Evolutionary conservation across 345 rosid genomes (phyloP), one percentile per base, ranked within the genome.

Genomic region (Raphanus sativus): DNA sequence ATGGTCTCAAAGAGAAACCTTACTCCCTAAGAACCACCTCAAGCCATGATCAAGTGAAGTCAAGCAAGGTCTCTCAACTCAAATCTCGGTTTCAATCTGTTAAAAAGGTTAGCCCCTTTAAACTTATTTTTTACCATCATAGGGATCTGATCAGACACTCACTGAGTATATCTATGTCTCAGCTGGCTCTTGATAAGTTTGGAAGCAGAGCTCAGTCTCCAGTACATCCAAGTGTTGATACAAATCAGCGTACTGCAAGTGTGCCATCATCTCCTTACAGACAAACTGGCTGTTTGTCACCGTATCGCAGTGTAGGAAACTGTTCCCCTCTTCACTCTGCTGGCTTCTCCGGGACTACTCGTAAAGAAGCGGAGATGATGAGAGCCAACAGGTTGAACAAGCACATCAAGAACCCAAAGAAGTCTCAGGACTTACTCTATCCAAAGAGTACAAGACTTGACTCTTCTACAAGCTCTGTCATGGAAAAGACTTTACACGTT

Each of bases 401-500:
- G 64, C 76, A 82, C 66, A 71, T 38, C 65, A 82, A 69, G 80
- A 81, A 66, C 72, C 76, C 68, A 63, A 70, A 79, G 77, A 87
- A 74, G 77, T 81, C 84, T 65, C 89, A 86, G 66, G 94, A 89
- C 71, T 77, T 86, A 33, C 70, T 83, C 24, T 79, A 82, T 25
- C 82, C 78, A 65, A 80, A 69, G 60, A 75, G 82, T 56, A 72
- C 74, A 63, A 86, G 75, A 72, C 80, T 26, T 54, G 80, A 79
- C 63, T 81, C 79, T 74, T 83, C 86, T 5, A 60, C 16, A 26
- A 87, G 83, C 79, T 88, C 89, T 21, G 58, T 80, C 29, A 62
- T 77, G 45, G 97, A 89, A 83, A 89, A 86, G 80, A 88, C 89
- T 2, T 16, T 90, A 75, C 79, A 89, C 76, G 85, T 92, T 59